phyloP scores from a whole-genome alignment of 2,329 filamentous ascomycete species.

The Cryphonectria parasitica region DNA sequence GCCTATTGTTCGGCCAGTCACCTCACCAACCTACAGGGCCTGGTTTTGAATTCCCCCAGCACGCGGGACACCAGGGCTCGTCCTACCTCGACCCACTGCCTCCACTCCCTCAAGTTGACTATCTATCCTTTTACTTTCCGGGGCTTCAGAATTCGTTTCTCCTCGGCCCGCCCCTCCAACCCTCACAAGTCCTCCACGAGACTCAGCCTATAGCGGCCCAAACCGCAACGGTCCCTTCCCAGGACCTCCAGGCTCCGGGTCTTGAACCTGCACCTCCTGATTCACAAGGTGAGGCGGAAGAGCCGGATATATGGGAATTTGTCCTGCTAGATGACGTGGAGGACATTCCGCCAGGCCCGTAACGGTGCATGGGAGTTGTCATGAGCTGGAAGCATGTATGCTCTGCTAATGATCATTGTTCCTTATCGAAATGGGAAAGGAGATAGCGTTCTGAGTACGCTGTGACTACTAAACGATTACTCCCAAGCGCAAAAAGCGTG shows the following conservation, averaged over 20 bases:
- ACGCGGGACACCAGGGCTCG: not conserved
- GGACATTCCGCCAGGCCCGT: not conserved
- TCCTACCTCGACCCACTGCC: not conserved
- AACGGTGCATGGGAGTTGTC: not conserved
- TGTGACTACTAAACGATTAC: not conserved
- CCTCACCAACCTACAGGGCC: not conserved
- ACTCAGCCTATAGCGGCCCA: not conserved
- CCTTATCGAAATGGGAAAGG: not conserved
- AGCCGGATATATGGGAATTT: not conserved
- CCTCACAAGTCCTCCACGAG: not conserved
- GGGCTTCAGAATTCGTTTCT: not conserved
- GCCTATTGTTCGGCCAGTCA: not conserved
- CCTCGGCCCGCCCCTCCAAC: not conserved
- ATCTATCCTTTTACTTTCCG: not conserved
- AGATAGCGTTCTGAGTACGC: not conserved
- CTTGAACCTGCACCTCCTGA: not conserved
- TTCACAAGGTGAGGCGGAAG: not conserved
- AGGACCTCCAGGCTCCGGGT: not conserved
- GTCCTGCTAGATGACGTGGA: not conserved
- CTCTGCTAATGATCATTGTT: not conserved
- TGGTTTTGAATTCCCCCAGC: not conserved
- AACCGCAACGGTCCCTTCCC: not conserved
- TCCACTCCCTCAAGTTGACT: not conserved
- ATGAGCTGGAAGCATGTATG: not conserved
- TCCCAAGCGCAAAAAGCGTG: not conserved